A percentile compares a stretch with the other conserved stretches of the same genome.
Conservation (phyloP, 805 yeast genomes). For the Candida andamanensis region DNA sequence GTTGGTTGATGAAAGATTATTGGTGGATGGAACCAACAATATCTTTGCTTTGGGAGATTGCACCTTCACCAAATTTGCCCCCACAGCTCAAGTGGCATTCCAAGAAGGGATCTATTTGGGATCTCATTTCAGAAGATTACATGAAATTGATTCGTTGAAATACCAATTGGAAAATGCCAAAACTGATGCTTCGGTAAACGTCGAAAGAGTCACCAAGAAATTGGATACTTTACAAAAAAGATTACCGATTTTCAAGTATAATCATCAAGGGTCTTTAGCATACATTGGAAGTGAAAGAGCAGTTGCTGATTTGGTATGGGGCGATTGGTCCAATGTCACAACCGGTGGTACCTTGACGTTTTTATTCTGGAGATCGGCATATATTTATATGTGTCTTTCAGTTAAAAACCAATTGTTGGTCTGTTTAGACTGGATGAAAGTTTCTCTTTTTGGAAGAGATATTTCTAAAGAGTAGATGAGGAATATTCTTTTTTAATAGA, state of each 20-base stretch:
- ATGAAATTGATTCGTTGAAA: conserved; percentile 56
- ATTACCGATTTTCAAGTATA: conserved; percentile 65
- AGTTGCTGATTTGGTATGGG: conserved; percentile 82
- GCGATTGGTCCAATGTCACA: conserved; percentile 72
- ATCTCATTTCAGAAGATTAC: conserved; percentile 57
- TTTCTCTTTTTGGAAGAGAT: conserved; percentile 87
- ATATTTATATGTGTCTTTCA: conserved; percentile 87
- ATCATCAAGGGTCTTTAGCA: conserved; percentile 90
- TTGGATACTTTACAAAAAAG: conserved; percentile 38
- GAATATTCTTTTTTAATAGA: not conserved
- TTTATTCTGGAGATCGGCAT: conserved; percentile 93
- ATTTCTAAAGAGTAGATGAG: conserved; percentile 60
- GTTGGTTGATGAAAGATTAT: conserved; percentile 74
- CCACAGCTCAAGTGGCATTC: conserved; percentile 96
- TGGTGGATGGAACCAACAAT: conserved; percentile 76
- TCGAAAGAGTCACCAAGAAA: conserved; percentile 43
- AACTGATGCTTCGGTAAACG: conserved; percentile 32
- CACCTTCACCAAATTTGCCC: conserved; percentile 85
- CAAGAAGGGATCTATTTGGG: conserved; percentile 88
- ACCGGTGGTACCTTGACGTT: conserved; percentile 84
- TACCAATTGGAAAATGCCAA: conserved; percentile 37
- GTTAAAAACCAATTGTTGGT: conserved; percentile 85
- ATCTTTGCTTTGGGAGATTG: conserved; percentile 94
- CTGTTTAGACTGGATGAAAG: conserved; percentile 84
- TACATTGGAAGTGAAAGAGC: conserved; percentile 93